Conservation (phyloP, 306 rosid genomes). For the Cucurbita ficifolia region DNA sequence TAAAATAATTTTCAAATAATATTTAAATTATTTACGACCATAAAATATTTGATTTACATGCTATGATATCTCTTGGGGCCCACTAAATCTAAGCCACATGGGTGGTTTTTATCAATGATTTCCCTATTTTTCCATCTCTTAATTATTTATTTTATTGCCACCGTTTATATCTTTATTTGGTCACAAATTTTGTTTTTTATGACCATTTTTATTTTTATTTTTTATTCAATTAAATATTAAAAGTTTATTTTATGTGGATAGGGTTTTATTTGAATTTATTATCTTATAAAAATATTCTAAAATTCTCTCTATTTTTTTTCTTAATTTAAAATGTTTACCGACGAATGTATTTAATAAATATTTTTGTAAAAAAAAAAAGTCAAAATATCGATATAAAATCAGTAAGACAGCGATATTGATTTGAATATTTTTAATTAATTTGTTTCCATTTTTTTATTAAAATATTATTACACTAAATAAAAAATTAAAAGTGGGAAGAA, state of each 20-base stretch:
- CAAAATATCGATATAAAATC: too few relatives aligned
- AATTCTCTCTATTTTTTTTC: not conserved
- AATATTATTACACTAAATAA: too few relatives aligned
- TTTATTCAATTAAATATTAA: not conserved
- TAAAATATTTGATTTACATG: too few relatives aligned
- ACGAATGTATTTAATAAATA: too few relatives aligned
- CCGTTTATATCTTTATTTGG: too few relatives aligned
- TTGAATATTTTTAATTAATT: too few relatives aligned
- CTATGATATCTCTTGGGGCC: too few relatives aligned
- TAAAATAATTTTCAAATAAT: too few relatives aligned
- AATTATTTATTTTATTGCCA: not conserved
- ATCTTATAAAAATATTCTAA: not conserved
- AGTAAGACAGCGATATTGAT: too few relatives aligned
- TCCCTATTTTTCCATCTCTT: not conserved
- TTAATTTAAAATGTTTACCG: not conserved
- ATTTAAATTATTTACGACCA: too few relatives aligned
- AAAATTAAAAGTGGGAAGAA: too few relatives aligned
- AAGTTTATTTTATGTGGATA: not conserved
- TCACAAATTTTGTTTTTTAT: not conserved
- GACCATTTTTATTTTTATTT: not conserved
- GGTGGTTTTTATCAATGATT: not conserved
- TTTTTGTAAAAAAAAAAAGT: not conserved
- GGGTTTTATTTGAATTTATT: not conserved
- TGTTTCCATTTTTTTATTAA: too few relatives aligned
- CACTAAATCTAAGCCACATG: slow-evolving; percentile 2